Percentiles rank a stretch among this genome's conserved stretches.
These are phyloP conservation scores for Citrus mangshanensis DNA, from an alignment of 345 rosid species.

Conservation along the genomic window DNA sequence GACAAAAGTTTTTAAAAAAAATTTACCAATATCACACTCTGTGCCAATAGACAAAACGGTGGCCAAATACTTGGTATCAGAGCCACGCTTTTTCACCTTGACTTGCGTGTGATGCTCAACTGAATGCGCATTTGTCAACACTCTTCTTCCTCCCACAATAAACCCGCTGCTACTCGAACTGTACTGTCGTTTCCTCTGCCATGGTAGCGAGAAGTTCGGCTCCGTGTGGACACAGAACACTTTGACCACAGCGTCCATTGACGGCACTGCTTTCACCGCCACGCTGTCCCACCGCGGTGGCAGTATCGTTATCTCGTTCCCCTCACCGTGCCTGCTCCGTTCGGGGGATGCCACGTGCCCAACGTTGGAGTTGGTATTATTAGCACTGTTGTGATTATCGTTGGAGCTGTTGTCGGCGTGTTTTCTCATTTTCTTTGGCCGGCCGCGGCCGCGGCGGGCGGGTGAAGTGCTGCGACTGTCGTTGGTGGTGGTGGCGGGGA, in stretches of 20 bases:
- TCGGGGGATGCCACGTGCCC: constrained; percentile 29
- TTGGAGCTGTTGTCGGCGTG: constrained; percentile 21
- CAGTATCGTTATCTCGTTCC: constrained; percentile 15
- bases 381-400: background rate
- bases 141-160: constrained; percentile 65
- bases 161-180: constrained; percentile 89
- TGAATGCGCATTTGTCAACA: constrained; percentile 89
- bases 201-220: constrained; percentile 86
- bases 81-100: constrained; percentile 86
- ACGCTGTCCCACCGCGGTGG: constrained; percentile 60
- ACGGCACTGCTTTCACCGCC: constrained; percentile 56
- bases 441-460: constrained; percentile 44
- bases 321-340: constrained; percentile 34
- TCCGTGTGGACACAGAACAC: constrained; percentile 91
- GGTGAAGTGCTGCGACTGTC: constrained; percentile 29
- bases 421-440: constrained; percentile 37
- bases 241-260: constrained; percentile 93
- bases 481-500: constrained; percentile 15
- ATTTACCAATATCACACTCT: constrained; percentile 85
- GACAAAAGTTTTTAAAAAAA: background rate
- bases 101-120: constrained; percentile 94
- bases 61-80: constrained; percentile 86
- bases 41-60: constrained; percentile 88
- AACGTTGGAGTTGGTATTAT: background rate
- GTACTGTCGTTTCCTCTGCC: constrained; percentile 92